Base-by-base conservation (phyloP, 2,329 filamentous ascomycete species). In the Monascus ruber region DNA sequence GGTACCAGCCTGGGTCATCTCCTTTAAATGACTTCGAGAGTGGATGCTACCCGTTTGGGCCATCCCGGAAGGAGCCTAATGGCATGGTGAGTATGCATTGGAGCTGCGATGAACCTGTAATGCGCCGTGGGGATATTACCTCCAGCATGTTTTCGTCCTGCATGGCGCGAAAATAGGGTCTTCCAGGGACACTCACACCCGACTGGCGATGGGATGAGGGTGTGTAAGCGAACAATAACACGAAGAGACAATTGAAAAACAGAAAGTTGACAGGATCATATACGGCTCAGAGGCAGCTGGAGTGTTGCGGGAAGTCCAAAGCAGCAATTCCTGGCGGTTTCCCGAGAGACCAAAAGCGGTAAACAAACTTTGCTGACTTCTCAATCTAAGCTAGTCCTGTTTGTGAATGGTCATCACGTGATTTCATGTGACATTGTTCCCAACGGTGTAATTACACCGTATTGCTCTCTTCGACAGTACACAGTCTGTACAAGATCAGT, bases 1-100 rank as follows among this genome's bases (percentile, higher is more conserved):
- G 47, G 68, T 69, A 32, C 64, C 65, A 8, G 72, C 65, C 4
- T 68, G 61, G 26, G 65, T 70, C 56, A 76, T 62, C 50, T 77
- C 74, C 42, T 54, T 56, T 32, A 77, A 63, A 9, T 58, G 53
- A 7, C 45, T 47, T 32, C 54, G 34, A 5, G 25, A 52, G 6
- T 59, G 60, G 26, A 61, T 54, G 44, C 58, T 55, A 31, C 47
- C 52, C 24, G 17, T 17, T 17, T 17, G 17, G 17, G 17, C 2
- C 17, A 17, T 3, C 17, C 17, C 17, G 17, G 17, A 17, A 3
- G 17, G 17, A 17, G 17, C 17, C 17, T 17, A 17, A 17, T 17
- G 17, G 17, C 17, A 17, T 17, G 2, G 17, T 17, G 17, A 17
- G 17, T 17, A 17, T 17, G 17, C 2, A 17, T 17, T 17, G 17